phyloP scores from a whole-genome alignment of 768 basidiomycete species.

The Amanita pallidorosea region DNA sequence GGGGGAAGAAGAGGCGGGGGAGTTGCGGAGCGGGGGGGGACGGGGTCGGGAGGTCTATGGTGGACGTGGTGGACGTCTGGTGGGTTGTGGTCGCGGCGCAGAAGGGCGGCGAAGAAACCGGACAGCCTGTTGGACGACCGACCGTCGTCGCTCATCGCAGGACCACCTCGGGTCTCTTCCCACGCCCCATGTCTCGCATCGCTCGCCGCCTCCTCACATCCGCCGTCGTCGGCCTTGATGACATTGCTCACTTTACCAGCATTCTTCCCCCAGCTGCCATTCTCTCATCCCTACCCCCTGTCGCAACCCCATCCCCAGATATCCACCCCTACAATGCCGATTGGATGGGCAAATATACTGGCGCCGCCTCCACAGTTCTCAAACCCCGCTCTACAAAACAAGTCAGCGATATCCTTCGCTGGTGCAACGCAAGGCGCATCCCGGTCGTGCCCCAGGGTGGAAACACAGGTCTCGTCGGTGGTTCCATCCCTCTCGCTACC shows the following conservation, averaged over 20 bases:
- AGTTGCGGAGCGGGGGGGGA: constrained; percentile 46
- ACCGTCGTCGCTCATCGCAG: constrained; percentile 18
- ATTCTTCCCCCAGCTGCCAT: constrained; percentile 55
- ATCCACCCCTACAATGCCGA: constrained; percentile 77
- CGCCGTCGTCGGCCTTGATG: constrained; percentile 24
- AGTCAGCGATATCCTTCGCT: constrained; percentile 81
- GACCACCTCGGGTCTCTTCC: not conserved
- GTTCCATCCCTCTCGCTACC: constrained; percentile 79
- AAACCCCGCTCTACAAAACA: constrained; percentile 83
- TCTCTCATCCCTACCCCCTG: constrained; percentile 54
- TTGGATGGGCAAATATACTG: constrained; percentile 94
- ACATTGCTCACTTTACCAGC: constrained; percentile 57
- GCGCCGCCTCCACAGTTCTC: constrained; percentile 74
- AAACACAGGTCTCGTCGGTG: constrained; percentile 96
- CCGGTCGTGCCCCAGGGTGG: constrained; percentile 97
- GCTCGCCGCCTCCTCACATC: constrained; percentile 13
- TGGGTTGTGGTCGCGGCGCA: constrained; percentile 54
- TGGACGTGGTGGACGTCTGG: constrained; percentile 8
- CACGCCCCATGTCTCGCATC: constrained; percentile 2
- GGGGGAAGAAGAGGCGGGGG: constrained; percentile 67
- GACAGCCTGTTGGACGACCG: constrained; percentile 69
- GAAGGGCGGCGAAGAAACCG: constrained; percentile 75
- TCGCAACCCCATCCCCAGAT: constrained; percentile 42
- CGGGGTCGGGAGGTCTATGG: constrained; percentile 22
- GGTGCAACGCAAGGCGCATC: constrained; percentile 73